Percentiles rank a stretch among this genome's conserved stretches.
These are phyloP conservation scores for Athelia sp. DNA, from an alignment of 1,284 basidiomycete species.

Conservation along the genomic window DNA sequence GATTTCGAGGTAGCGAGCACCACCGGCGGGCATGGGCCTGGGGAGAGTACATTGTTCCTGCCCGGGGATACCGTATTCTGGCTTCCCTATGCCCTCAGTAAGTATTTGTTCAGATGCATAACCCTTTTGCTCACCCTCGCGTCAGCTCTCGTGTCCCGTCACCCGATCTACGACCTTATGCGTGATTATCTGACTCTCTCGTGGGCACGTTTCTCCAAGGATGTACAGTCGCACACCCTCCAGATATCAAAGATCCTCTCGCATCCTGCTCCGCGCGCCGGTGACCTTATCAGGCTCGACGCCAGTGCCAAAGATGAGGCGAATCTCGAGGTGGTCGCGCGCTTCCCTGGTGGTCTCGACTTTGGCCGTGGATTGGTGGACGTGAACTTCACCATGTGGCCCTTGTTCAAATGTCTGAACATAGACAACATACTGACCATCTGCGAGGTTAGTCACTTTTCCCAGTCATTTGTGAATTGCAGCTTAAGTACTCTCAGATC, in stretches of 20 bases:
- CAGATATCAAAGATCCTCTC: slow-evolving; percentile 82
- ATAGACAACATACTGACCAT: slow-evolving; percentile 93
- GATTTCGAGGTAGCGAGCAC: slow-evolving; percentile 77
- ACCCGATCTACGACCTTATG: slow-evolving; percentile 91
- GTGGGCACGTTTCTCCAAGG: slow-evolving; percentile 91
- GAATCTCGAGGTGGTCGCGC: slow-evolving; percentile 76
- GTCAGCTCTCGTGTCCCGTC: slow-evolving; percentile 79
- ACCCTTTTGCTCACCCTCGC: slow-evolving; percentile 8
- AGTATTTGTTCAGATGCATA: slow-evolving; percentile 24
- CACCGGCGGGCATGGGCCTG: slow-evolving; percentile 65
- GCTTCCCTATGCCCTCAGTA: slow-evolving; percentile 88
- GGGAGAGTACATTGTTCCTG: slow-evolving; percentile 80
- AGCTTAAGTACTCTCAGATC: slow-evolving; percentile 42
- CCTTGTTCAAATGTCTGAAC: slow-evolving; percentile 90
- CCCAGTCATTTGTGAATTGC: slow-evolving; percentile 2
- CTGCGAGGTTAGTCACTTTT: slow-evolving; percentile 64
- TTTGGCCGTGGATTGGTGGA: slow-evolving; percentile 81
- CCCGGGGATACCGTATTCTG: slow-evolving; percentile 89
- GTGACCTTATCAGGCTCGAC: slow-evolving; percentile 79
- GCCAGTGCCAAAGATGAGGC: slow-evolving; percentile 65
- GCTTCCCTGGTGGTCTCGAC: slow-evolving; percentile 81
- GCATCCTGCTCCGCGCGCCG: slow-evolving; percentile 81
- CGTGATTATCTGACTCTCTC: slow-evolving; percentile 88
- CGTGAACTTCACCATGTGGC: slow-evolving; percentile 96
- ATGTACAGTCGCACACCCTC: slow-evolving; percentile 82